These are phyloP conservation scores for Taxillus chinensis DNA, from an alignment of 164 flowering plant genomes.

Conservation along the genomic window DNA sequence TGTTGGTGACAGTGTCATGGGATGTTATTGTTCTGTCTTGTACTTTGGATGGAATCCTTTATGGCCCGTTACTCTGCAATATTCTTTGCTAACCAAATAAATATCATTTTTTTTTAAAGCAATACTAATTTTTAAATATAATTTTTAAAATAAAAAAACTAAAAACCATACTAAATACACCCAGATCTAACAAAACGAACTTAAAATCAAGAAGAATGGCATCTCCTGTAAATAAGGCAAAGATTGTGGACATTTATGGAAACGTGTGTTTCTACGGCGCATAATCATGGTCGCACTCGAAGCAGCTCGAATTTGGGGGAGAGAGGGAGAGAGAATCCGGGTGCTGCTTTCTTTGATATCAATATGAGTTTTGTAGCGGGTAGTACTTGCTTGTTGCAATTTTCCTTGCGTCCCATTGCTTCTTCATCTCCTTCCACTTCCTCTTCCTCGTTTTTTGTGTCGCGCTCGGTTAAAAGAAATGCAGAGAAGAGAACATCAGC, in stretches of 20 bases:
- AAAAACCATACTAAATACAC: no score
- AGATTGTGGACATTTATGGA: background rate
- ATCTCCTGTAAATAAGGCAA: background rate
- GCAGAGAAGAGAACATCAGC: conserved; percentile 9
- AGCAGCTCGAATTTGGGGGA: background rate
- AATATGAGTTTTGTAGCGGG: conserved; percentile 15
- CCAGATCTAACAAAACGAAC: no score
- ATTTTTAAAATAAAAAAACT: no score
- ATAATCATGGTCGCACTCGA: no score
- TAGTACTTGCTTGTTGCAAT: conserved; percentile 25
- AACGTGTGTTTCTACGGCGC: background rate
- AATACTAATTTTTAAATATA: no score
- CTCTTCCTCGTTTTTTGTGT: conserved; percentile 10
- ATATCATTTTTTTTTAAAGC: no score
- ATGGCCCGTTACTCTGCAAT: no score
- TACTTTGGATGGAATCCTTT: no score
- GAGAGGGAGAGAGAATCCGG: background rate
- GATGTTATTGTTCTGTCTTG: no score
- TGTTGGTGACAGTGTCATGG: no score
- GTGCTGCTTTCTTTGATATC: background rate
- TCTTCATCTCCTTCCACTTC: conserved; percentile 11
- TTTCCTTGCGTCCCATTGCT: conserved; percentile 15
- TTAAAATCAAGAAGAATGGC: no score
- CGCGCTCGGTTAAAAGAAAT: conserved; percentile 16
- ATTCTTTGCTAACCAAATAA: no score